These are phyloP conservation scores for Ustilago tritici DNA, from an alignment of 1,284 basidiomycete genomes.

Conservation along the genomic window DNA sequence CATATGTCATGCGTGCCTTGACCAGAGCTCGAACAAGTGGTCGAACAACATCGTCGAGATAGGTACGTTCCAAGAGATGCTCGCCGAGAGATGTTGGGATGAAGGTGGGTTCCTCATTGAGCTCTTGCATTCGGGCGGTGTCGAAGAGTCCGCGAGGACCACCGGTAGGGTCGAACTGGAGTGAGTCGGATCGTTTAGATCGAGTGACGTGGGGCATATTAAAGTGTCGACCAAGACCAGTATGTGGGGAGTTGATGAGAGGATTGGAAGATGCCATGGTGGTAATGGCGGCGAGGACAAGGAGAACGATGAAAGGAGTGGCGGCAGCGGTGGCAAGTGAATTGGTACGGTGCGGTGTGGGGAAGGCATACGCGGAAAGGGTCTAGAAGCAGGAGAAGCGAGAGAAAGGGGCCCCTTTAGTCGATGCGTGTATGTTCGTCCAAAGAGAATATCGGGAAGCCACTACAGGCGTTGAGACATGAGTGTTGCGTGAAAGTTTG, in stretches of 20 bases:
- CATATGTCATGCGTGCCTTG: slow-evolving; percentile 43
- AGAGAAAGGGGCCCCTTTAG: slow-evolving; percentile 18
- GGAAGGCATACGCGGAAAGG: background rate
- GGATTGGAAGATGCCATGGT: slow-evolving; percentile 44
- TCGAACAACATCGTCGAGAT: slow-evolving; percentile 51
- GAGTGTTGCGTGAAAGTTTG: background rate
- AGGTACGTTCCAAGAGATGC: slow-evolving; percentile 49
- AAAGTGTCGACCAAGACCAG: slow-evolving; percentile 17
- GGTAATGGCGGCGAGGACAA: background rate
- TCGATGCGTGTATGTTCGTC: slow-evolving; percentile 50
- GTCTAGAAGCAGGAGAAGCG: background rate
- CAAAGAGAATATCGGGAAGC: slow-evolving; percentile 25
- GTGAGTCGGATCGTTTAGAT: slow-evolving; percentile 40
- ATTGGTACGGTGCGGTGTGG: background rate
- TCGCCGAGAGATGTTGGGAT: slow-evolving; percentile 47
- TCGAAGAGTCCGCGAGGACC: slow-evolving; percentile 19
- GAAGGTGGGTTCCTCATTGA: slow-evolving; percentile 34
- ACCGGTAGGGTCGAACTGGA: slow-evolving; percentile 9
- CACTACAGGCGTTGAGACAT: slow-evolving; percentile 8
- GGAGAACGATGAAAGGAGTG: background rate
- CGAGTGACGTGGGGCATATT: slow-evolving; percentile 22
- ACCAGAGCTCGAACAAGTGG: slow-evolving; percentile 51
- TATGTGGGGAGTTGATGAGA: slow-evolving; percentile 33
- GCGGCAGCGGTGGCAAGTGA: background rate
- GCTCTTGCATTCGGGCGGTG: slow-evolving; percentile 19